Evolutionary conservation across 371 early-diverging fungal genomes (phyloP).

Genomic region (Parasitella parasitica): DNA sequence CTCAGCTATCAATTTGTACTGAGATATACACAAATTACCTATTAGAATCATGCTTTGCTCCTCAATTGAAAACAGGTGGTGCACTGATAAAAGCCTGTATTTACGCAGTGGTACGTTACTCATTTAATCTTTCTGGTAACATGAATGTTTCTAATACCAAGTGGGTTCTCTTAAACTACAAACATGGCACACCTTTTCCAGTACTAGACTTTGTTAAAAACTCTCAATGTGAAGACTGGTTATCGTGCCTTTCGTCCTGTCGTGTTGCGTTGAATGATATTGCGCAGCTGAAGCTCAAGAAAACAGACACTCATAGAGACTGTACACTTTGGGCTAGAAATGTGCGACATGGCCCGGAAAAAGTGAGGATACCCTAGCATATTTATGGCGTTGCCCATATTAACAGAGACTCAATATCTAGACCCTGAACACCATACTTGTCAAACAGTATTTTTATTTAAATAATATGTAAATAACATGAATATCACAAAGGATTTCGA

Average conservation of each 20-base stretch:
- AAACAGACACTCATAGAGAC: conserved; percentile 9
- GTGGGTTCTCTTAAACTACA: conserved; percentile 10
- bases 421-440: background rate
- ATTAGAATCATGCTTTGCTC: no score
- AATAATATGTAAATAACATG: no score
- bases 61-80: no score
- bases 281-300: conserved; percentile 8
- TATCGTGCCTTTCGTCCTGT: conserved; percentile 1
- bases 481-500: no score
- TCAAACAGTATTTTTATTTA: conserved; percentile 14
- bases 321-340: no score
- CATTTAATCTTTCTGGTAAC: conserved; percentile 10
- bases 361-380: conserved; percentile 5
- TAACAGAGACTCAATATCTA: conserved; percentile 15
- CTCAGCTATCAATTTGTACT: no score
- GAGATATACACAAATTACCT: no score
- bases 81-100: no score
- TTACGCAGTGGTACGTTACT: no score
- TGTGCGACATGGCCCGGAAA: conserved; percentile 4
- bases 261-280: conserved; percentile 8
- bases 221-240: conserved; percentile 10
- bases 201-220: conserved; percentile 2
- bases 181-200: background rate
- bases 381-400: conserved; percentile 6
- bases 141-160: conserved; percentile 7